Conservation (phyloP, 2,329 filamentous ascomycete species). For the Pestalotiopsis fici region DNA sequence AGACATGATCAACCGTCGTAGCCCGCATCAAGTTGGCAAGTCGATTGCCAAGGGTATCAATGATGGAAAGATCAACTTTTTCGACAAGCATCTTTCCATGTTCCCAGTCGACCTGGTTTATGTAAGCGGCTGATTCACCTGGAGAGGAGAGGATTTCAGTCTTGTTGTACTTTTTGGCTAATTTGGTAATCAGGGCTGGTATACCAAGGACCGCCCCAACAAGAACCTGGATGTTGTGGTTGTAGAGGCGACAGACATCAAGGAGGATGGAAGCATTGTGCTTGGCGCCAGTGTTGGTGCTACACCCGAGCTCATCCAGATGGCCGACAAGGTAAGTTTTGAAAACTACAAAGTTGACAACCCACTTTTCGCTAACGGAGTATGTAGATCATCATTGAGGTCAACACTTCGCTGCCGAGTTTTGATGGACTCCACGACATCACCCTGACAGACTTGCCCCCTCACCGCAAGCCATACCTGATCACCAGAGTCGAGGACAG, state of each 20-base stretch:
- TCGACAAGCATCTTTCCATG: slow-evolving; percentile 93
- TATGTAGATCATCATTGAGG: slow-evolving; percentile 76
- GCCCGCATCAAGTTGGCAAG: slow-evolving; percentile 89
- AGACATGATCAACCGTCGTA: slow-evolving; percentile 86
- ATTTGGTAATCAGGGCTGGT: slow-evolving; percentile 60
- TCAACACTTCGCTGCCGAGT: slow-evolving; percentile 82
- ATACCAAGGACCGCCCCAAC: slow-evolving; percentile 76
- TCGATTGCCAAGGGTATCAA: slow-evolving; percentile 90
- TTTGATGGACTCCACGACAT: slow-evolving; percentile 92
- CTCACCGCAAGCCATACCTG: slow-evolving; percentile 79
- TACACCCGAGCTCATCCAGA: slow-evolving; percentile 82
- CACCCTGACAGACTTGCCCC: slow-evolving; percentile 83
- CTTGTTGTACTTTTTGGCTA: background rate
- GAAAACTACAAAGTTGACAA: background rate
- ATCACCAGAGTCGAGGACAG: slow-evolving; percentile 85
- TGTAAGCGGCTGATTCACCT: slow-evolving; percentile 41
- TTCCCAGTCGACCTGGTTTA: slow-evolving; percentile 87
- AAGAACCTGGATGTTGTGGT: slow-evolving; percentile 81
- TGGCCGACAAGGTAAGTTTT: slow-evolving; percentile 75
- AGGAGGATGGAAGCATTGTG: slow-evolving; percentile 85
- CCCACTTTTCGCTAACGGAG: background rate
- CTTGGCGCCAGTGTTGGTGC: slow-evolving; percentile 85
- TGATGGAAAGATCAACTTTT: slow-evolving; percentile 84
- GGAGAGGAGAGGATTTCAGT: background rate
- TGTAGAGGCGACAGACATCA: slow-evolving; percentile 84